Evolutionary conservation across 2,329 filamentous ascomycete species (phyloP), one percentile per base, ranked within the genome.

Genomic region (Sarocladium kiliense): DNA sequence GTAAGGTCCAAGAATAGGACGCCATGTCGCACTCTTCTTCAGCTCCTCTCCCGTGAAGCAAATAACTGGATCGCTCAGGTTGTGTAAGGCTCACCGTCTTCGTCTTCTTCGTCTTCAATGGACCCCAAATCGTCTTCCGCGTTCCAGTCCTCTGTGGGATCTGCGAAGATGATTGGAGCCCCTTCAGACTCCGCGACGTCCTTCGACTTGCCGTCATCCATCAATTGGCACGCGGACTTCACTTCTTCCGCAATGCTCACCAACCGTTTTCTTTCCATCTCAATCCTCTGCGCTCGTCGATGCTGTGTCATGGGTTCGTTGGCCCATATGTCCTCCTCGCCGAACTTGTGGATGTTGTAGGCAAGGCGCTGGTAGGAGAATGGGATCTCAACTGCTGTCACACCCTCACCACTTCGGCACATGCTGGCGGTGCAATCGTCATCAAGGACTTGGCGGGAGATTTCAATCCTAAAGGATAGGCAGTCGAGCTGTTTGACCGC

Each of bases 401-500:
- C 57, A 18, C 51, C 53, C 2, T 58, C 58, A 0, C 57, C 50
- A 34, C 56, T 23, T 18, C 45, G 44, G 27, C 14, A 26, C 34
- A 54, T 49, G 36, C 14, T 12, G n/a, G 39, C 23, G 34, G 19
- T 26, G 36, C 41, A 11, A 16, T n/a, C 21, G 10, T 21, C 16
- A 14, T 36, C 18, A 5, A 36, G 18, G 3, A 36, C 30, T 23
- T 21, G 27, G 3, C 50, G 32, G 3, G 12, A 27, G n/a, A 75
- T 65, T 2, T 71, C 56, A 54, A 78, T 56, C 7, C 59, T 58
- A 16, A 78, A 57, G 55, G 64, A 65, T 56, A 71, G 70, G 55
- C 70, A 68, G 11, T 67, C 65, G 5, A 77, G 57, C 0, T 57
- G 45, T 18, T 60, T 58, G 23, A 77, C 62, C 3, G 68, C 67